A percentile compares a stretch with the other conserved stretches of the same genome.
Evolutionary conservation across 2,329 filamentous ascomycete species (phyloP).

Genomic region (Graphilbum sp.): DNA sequence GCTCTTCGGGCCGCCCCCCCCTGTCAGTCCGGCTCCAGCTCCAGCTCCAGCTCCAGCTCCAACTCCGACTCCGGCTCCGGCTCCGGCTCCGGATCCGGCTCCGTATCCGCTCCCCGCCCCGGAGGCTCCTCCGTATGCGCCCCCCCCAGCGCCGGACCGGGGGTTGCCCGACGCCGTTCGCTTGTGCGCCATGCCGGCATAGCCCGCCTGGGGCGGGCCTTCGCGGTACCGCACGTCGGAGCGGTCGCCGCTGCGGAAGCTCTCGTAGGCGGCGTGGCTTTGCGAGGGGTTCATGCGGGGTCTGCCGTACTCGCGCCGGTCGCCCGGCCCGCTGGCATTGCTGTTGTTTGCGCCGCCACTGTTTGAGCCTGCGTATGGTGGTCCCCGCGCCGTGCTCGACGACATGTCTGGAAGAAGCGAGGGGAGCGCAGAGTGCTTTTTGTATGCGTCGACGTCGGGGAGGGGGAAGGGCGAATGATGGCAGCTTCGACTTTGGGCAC

Average conservation of each 20-base stretch:
- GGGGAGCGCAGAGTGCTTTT: background rate
- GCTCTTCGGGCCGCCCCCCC: background rate
- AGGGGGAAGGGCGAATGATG: background rate
- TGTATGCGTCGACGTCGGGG: too few species aligned
- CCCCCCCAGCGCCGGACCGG: too few species aligned
- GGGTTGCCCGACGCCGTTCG: constrained; percentile 40
- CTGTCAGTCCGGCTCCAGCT: constrained; percentile 4
- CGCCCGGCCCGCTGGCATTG: constrained; percentile 19
- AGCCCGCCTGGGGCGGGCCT: constrained; percentile 18
- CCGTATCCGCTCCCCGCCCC: too few species aligned
- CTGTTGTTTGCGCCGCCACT: background rate
- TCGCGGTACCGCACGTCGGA: constrained; percentile 19
- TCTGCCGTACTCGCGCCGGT: constrained; percentile 2
- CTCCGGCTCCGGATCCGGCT: constrained; percentile 18
- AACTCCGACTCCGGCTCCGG: background rate
- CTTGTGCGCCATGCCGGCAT: constrained; percentile 32
- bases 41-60: background rate
- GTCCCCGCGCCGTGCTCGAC: background rate
- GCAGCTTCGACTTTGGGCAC: background rate
- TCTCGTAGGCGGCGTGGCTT: constrained; percentile 9
- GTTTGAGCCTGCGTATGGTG: background rate
- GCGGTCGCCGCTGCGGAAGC: constrained; percentile 10
- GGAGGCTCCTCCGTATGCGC: too few species aligned
- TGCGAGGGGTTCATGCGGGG: constrained; percentile 16
- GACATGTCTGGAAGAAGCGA: too few species aligned